Evolutionary conservation across 371 early-diverging fungal genomes (phyloP), one percentile per base, ranked within the genome.

Genomic region (Mortierella sp.): DNA sequence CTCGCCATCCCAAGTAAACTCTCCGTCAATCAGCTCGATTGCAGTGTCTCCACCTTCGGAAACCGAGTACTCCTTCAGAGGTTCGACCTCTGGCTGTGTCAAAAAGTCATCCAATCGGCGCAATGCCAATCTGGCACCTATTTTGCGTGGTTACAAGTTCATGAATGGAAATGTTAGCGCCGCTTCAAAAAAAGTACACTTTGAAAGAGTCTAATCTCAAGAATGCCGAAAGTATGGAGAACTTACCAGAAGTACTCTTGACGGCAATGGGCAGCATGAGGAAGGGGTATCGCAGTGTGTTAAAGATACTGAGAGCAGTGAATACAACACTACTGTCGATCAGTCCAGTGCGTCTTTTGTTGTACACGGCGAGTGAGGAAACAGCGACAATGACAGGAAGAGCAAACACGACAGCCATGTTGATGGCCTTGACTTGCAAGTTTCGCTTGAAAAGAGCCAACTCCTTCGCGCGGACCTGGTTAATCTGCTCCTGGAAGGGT

Each of bases 281-380:
- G 68, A 95, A 88, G 3, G 95, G 95, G 83, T 95, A 93, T 58
- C 95, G 88, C 45, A 89, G 58, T 34, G 92, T 94, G 79, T 95
- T 94, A 76, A 93, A 93, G 57, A 95, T 84, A 50, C 91, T 90
- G 72, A 95, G 84, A 2, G 92, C 80, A 9, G 93, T 91, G 78
- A 95, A 95, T 8, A 92, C 88, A 58, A 90, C 81, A 70, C 83
- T 84, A 4, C 87, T 71, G 79, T 77, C 50, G 87, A 91, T 16
- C 58, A 81, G 48, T n/a, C 84, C 89, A 13, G 79, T 74, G 1
- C 54, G 71, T 44, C 26, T 47, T 14, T 28, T 55, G 70, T 78
- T 73, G 45, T 82, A 82, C n/a, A 82, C 82, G 14, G 76, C 75
- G 58, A 82, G 38, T 0, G 76, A 47, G 0, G 70, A 63, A 19